These are phyloP conservation scores for Lactuca saligna DNA, from an alignment of 129 eudicot genomes.

Conservation along the genomic window DNA sequence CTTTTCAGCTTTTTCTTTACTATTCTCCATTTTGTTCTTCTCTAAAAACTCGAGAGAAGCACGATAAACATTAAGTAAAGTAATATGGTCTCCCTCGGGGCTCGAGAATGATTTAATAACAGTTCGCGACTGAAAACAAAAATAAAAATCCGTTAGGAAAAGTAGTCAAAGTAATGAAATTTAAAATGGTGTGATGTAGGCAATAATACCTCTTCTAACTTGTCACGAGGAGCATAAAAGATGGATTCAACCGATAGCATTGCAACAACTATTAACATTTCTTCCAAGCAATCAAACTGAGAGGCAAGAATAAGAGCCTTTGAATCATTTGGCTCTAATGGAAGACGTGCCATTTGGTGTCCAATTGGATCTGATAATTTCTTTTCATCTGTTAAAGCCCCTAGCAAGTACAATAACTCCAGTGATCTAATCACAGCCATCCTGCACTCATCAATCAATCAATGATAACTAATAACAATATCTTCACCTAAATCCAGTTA, in stretches of 20 bases:
- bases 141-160: no score
- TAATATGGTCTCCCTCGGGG: slow-evolving; percentile 89
- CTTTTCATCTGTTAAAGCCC: slow-evolving; percentile 78
- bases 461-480: no score
- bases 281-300: slow-evolving; percentile 85
- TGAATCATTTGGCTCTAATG: slow-evolving; percentile 79
- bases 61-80: slow-evolving; percentile 74
- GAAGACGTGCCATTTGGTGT: slow-evolving; percentile 85
- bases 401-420: slow-evolving; percentile 69
- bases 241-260: slow-evolving; percentile 96
- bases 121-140: slow-evolving; percentile 44
- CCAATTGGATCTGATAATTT: slow-evolving; percentile 88
- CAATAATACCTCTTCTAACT: slow-evolving; percentile 74
- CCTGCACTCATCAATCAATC: slow-evolving; percentile 37
- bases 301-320: slow-evolving; percentile 84
- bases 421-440: slow-evolving; percentile 74
- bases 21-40: slow-evolving; percentile 47
- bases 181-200: no score
- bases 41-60: slow-evolving; percentile 70
- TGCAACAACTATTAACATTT: slow-evolving; percentile 87
- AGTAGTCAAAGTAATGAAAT: neutral
- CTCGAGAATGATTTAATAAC: slow-evolving; percentile 69
- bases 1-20: slow-evolving; percentile 64
- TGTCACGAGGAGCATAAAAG: slow-evolving; percentile 86
- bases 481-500: no score